Conservation (phyloP, 495 filamentous ascomycete genomes). For the Jackrogersella multiformis region DNA sequence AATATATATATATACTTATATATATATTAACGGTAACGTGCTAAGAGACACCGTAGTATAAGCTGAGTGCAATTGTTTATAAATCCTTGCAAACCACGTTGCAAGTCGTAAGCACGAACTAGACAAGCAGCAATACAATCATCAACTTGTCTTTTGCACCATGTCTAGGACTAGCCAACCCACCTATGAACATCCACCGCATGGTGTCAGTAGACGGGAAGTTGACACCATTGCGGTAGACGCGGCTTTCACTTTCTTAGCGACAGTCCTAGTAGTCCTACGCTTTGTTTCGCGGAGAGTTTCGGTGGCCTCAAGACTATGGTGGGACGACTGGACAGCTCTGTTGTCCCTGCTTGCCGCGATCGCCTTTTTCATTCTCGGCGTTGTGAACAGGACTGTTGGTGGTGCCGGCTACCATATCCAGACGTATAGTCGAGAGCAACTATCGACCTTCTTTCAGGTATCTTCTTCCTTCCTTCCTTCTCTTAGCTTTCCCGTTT, state of each 20-base stretch:
- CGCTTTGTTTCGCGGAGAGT: not conserved
- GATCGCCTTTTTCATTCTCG: not conserved
- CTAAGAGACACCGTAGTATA: not conserved
- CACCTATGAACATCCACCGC: not conserved
- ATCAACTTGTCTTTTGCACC: not conserved
- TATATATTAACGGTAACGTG: no score
- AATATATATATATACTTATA: no score
- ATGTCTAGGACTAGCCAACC: not conserved
- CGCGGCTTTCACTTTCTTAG: not conserved
- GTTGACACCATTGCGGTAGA: not conserved
- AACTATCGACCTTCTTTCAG: not conserved
- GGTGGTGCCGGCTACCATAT: not conserved
- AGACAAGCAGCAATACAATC: not conserved
- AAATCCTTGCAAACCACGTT: not conserved
- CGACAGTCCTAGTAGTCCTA: not conserved
- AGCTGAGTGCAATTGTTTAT: not conserved
- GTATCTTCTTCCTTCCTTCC: not conserved
- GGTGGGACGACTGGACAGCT: not conserved
- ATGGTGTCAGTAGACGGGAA: not conserved
- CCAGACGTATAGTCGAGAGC: not conserved
- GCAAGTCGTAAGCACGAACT: not conserved
- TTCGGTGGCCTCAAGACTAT: not conserved
- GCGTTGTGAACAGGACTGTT: not conserved
- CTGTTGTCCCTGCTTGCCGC: not conserved
- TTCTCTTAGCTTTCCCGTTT: not conserved